Evolutionary conservation across 495 filamentous ascomycete species (phyloP).

Genomic region (Neurospora africana): DNA sequence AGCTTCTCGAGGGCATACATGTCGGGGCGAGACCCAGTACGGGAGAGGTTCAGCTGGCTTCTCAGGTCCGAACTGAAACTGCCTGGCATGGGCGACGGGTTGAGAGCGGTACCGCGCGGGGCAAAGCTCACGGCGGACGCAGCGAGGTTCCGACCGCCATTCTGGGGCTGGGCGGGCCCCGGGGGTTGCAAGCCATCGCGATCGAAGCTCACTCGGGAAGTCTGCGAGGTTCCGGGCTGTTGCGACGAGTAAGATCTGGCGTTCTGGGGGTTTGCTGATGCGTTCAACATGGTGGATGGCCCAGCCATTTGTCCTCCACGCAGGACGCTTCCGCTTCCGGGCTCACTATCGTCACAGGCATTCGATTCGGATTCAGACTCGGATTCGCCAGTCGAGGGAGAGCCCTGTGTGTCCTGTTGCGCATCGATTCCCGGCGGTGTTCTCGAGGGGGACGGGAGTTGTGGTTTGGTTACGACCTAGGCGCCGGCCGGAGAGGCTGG

Average conservation of each 20-base stretch:
- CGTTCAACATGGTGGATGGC: slow-evolving; percentile 48
- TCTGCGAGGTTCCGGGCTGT: slow-evolving; percentile 27
- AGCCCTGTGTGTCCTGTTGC: not conserved
- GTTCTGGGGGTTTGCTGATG: slow-evolving; percentile 62
- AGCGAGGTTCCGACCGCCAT: slow-evolving; percentile 41
- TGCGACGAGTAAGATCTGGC: slow-evolving; percentile 43
- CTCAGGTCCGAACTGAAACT: slow-evolving; percentile 90
- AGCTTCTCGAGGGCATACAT: slow-evolving; percentile 49
- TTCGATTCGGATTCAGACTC: slow-evolving; percentile 9
- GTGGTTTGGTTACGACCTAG: slow-evolving; percentile 3
- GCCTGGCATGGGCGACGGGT: slow-evolving; percentile 64
- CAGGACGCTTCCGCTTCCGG: slow-evolving; percentile 21
- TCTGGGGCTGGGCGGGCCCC: slow-evolving; percentile 12
- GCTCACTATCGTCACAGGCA: slow-evolving; percentile 8
- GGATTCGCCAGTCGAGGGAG: slow-evolving; percentile 3
- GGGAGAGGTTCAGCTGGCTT: slow-evolving; percentile 57
- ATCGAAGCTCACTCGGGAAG: slow-evolving; percentile 33
- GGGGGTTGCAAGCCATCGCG: slow-evolving; percentile 43
- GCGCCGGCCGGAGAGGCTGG: not conserved
- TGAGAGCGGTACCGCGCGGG: slow-evolving; percentile 53
- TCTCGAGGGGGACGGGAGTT: slow-evolving; percentile 1
- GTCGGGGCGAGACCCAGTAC: slow-evolving; percentile 59
- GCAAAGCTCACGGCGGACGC: slow-evolving; percentile 51
- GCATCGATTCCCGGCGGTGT: slow-evolving; percentile 5
- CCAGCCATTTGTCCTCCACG: slow-evolving; percentile 42